Evolutionary conservation across 345 rosid genomes (phyloP).

Genomic region (Lagerstroemia speciosa): DNA sequence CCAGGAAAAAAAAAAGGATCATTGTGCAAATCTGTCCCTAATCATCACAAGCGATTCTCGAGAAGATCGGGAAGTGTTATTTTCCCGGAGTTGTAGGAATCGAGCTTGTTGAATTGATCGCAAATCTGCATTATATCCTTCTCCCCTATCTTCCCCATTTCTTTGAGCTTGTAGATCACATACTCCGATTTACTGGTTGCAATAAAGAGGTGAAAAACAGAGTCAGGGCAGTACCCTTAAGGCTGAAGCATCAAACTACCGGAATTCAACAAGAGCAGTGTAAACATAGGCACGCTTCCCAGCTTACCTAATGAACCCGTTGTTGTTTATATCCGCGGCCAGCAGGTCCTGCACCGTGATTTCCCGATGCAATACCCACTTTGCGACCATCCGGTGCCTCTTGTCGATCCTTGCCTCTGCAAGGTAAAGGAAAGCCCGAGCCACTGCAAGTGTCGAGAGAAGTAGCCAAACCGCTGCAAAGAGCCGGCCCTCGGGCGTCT

Average conservation of each 20-base stretch:
- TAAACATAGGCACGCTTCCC: neutral
- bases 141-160: constrained; percentile 54
- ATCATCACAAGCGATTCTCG: constrained; percentile 19
- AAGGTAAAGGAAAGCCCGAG: constrained; percentile 58
- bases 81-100: constrained; percentile 48
- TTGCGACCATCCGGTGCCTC: constrained; percentile 49
- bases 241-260: neutral
- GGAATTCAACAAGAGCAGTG: constrained; percentile 1
- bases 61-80: constrained; percentile 43
- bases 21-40: neutral
- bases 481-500: constrained; percentile 48
- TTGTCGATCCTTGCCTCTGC: constrained; percentile 65
- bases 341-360: constrained; percentile 58
- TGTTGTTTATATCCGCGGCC: constrained; percentile 54
- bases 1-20: neutral
- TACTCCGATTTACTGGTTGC: constrained; percentile 59
- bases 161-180: constrained; percentile 63
- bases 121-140: constrained; percentile 50
- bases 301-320: constrained; percentile 59
- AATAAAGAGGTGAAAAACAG: neutral
- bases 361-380: constrained; percentile 54
- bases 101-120: constrained; percentile 56
- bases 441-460: constrained; percentile 64
- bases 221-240: neutral
- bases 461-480: constrained; percentile 68